Evolutionary conservation across 1,284 basidiomycete genomes (phyloP), one percentile per base, ranked within the genome.

Genomic region (Fomes fomentarius): DNA sequence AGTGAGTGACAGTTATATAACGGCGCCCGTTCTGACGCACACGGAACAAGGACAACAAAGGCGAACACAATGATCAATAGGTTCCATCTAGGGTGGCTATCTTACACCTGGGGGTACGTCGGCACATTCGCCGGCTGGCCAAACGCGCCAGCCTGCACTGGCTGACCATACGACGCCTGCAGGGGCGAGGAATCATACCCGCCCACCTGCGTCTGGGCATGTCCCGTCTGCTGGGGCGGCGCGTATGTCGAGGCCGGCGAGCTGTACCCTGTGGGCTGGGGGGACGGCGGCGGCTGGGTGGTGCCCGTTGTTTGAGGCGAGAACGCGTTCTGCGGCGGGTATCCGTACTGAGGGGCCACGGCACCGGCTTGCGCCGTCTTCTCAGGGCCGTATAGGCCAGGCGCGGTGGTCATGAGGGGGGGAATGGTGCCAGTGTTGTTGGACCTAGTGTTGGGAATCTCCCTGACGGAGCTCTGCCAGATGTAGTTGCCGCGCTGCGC

Each of bases 401-500:
- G 47, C 2, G 52, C 39, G 21, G 37, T 37, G 4, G 41, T 34
- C 7, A 12, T 22, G 39, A 38, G 31, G 15, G 60, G 53, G 11
- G 53, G 42, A 28, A 54, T 14, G 42, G 22, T 38, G n/a, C 24
- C 31, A 15, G 25, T 43, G 50, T 24, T 24, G 14, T 47, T 33
- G 45, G 54, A 48, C 43, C 45, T 31, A n/a, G n/a, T n/a, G n/a
- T n/a, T n/a, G n/a, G n/a, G n/a, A 8, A 54, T 44, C 52, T 57
- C 52, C 52, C 55, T 59, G 39, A 62, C 52, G 37, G 57, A 57
- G 10, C 31, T 40, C 48, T 38, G 52, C 54, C 54, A 62, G 43
- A 59, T 47, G 50, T 59, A 55, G 47, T 58, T 50, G 8, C 60
- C 60, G 41, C 60, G 60, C 25, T 45, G 31, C n/a, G 57, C 57